Percentiles rank a stretch among this genome's conserved stretches.
phyloP scores from a whole-genome alignment of 352 stramenopile species.

The Phytophthora megakarya region DNA sequence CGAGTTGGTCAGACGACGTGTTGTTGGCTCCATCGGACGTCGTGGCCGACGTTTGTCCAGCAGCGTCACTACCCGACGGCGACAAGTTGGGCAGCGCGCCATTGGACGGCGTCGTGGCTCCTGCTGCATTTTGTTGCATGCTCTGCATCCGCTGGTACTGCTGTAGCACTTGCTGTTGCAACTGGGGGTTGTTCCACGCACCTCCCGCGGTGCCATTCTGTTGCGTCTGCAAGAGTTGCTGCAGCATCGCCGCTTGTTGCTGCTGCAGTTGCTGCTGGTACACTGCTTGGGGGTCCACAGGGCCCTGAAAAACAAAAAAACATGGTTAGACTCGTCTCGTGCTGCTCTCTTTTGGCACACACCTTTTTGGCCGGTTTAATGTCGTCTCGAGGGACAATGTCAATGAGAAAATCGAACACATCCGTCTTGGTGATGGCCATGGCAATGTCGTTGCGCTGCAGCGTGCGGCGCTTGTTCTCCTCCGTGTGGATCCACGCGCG shows the following conservation, averaged over 20 bases:
- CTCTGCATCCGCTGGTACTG: slow-evolving; percentile 83
- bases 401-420: slow-evolving; percentile 93
- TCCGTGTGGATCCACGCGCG: slow-evolving; percentile 91
- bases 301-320: slow-evolving; percentile 42
- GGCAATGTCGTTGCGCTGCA: slow-evolving; percentile 91
- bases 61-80: slow-evolving; percentile 48
- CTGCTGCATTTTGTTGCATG: slow-evolving; percentile 55
- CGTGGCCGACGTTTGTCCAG: slow-evolving; percentile 31
- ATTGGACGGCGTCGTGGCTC: slow-evolving; percentile 21
- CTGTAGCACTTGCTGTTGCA: slow-evolving; percentile 90
- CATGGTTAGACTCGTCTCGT: slow-evolving; percentile 3
- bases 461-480: slow-evolving; percentile 92
- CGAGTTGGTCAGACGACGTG: slow-evolving; percentile 63
- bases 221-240: slow-evolving; percentile 87
- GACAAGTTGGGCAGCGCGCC: slow-evolving; percentile 46
- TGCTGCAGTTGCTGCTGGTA: slow-evolving; percentile 91
- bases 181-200: slow-evolving; percentile 77
- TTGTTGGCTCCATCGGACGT: slow-evolving; percentile 26
- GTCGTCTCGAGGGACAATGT: slow-evolving; percentile 90
- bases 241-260: slow-evolving; percentile 87
- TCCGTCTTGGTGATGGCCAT: slow-evolving; percentile 92
- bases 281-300: slow-evolving; percentile 71
- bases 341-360: too few species aligned
- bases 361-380: slow-evolving; percentile 90
- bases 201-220: slow-evolving; percentile 61